Evolutionary conservation across 2,329 filamentous ascomycete species (phyloP).

Genomic region (Sporothrix pseudoabietina): DNA sequence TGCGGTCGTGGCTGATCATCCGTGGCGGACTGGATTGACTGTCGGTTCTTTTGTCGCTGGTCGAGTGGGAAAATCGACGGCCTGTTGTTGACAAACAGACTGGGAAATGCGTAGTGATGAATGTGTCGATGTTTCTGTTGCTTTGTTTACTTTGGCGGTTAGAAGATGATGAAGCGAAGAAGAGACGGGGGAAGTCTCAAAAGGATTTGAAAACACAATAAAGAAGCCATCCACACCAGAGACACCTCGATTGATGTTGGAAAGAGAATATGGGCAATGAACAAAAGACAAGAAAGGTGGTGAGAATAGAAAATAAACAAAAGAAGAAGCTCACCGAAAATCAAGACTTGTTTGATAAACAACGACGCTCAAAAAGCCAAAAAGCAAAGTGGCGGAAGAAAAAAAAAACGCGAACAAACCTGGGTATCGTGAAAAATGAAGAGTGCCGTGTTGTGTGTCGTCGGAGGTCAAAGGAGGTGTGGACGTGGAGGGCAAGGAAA

Average conservation of each 20-base stretch:
- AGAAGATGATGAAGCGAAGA: not conserved
- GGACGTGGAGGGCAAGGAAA: constrained; percentile 17
- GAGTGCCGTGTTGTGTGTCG: constrained; percentile 7
- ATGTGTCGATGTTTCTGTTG: not conserved
- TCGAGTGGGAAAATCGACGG: not conserved
- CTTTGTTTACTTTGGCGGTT: constrained; percentile 15
- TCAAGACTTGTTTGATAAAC: constrained; percentile 11
- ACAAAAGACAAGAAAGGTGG: not conserved
- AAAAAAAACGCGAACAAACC: constrained; percentile 20
- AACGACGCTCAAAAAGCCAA: constrained; percentile 22
- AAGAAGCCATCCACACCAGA: not conserved
- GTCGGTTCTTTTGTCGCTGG: not conserved
- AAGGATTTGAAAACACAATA: not conserved
- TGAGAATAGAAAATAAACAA: not conserved
- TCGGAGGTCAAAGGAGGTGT: constrained; percentile 17
- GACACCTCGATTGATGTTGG: not conserved
- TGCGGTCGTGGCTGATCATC: constrained; percentile 21
- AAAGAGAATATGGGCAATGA: not conserved
- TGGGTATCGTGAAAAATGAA: constrained; percentile 18
- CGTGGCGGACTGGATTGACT: not conserved
- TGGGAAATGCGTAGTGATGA: not conserved
- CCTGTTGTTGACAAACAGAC: constrained; percentile 1
- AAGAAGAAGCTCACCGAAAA: constrained; percentile 3
- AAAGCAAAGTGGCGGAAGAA: not conserved
- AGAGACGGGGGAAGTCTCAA: not conserved